A percentile compares a stretch with the other conserved stretches of the same genome.
phyloP scores from a whole-genome alignment of 345 rosid genomes.

The Salix exigua region DNA sequence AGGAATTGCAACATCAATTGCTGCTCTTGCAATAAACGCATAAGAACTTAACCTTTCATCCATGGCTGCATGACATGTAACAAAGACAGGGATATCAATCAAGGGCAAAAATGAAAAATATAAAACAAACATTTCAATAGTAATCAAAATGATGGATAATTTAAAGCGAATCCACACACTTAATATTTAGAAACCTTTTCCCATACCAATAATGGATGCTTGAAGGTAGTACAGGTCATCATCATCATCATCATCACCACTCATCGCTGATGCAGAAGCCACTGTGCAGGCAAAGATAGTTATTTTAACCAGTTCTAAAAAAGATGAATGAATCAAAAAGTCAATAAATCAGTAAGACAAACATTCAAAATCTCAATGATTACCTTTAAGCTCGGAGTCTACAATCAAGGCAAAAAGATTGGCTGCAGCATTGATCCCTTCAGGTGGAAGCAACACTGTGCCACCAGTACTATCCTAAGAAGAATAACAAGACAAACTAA shows the following conservation, averaged over 20 bases:
- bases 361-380: slow-evolving; percentile 6
- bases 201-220: slow-evolving; percentile 84
- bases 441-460: slow-evolving; percentile 66
- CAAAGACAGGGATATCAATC: slow-evolving; percentile 2
- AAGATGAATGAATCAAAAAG: slow-evolving; percentile 17
- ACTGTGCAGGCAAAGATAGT: slow-evolving; percentile 18
- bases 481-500: background rate
- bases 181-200: slow-evolving; percentile 10
- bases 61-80: slow-evolving; percentile 67
- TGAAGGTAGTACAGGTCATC: slow-evolving; percentile 57
- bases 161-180: background rate
- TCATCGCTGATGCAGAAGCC: slow-evolving; percentile 64
- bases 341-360: slow-evolving; percentile 9
- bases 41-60: slow-evolving; percentile 91
- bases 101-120: background rate
- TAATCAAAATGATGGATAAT: background rate
- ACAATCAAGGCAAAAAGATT: slow-evolving; percentile 69
- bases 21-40: slow-evolving; percentile 94
- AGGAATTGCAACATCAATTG: slow-evolving; percentile 77
- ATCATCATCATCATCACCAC: slow-evolving; percentile 46
- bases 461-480: slow-evolving; percentile 46
- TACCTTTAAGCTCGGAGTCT: slow-evolving; percentile 84
- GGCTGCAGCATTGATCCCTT: slow-evolving; percentile 80
- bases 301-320: slow-evolving; percentile 5
- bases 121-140: background rate